Base-by-base conservation (phyloP, 1,139 yeast genomes). In the Kodamaea suecica region DNA sequence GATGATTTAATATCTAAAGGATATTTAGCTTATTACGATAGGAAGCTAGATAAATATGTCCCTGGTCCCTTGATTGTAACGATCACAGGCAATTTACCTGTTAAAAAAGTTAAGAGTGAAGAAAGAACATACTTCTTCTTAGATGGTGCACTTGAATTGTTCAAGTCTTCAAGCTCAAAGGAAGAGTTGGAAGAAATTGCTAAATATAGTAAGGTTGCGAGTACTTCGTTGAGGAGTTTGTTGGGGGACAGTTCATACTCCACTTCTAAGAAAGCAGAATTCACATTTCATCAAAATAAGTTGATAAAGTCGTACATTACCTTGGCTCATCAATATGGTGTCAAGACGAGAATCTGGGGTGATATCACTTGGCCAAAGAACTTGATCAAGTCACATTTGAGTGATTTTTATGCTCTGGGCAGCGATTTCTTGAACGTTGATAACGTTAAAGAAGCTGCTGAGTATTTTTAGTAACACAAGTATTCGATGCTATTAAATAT, bases 271-370 rank as follows among this genome's bases (percentile, higher is more conserved):
- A 37, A 35, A 13, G 17, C 29, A 8, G 46, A 35, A 2, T 63
- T 67, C 23, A 43, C 50, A 7, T 43, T 44, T 1, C 41, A 33
- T 1, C 63, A 63, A 27, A 46, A 47, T 34, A n/a, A 27, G 3
- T 48, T 28, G 11, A 40, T 68, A 21, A 40, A 45, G 11, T 35
- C 36, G 2, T 42, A 36, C 29, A 53, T 66, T 29, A 57, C 55
- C 17, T 39, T 36, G 16, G 73, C 73, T 11, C 73, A 69, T 40
- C 40, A 54, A 23, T 54, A 58, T 37, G 61, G 61, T 2, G 44
- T 68, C 29, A 64, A 64, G 38, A 65, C 74, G 0, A 51, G 74
- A 39, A 49, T 69, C 11, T 69, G 74, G 74, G 74, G 74, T 8
- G 72, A 63, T 21, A 47, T 62, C 4, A 56, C 54, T 17, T 69